Conservation (phyloP, 2,329 filamentous ascomycete species). For the Exophiala spinifera region DNA sequence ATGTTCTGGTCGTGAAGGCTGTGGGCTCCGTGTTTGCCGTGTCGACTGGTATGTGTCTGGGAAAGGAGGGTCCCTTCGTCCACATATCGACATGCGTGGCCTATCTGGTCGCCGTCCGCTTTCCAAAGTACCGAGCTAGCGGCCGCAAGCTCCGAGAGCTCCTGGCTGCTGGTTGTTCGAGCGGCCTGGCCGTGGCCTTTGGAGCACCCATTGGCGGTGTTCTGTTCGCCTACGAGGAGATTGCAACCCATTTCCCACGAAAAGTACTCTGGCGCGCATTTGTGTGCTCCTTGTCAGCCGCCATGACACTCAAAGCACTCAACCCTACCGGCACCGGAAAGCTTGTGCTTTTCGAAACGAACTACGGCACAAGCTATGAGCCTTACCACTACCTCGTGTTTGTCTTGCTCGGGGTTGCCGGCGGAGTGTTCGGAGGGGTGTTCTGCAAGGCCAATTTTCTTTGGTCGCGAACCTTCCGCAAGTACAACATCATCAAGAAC, state of each 20-base stretch:
- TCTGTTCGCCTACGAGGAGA: constrained; percentile 60
- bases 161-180: constrained; percentile 55
- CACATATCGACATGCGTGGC: constrained; percentile 60
- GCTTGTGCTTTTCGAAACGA: constrained; percentile 59
- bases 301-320: constrained; percentile 55
- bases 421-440: constrained; percentile 58
- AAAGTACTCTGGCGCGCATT: not conserved
- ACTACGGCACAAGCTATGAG: constrained; percentile 57
- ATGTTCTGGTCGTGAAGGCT: constrained; percentile 56
- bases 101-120: constrained; percentile 50
- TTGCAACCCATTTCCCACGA: constrained; percentile 58
- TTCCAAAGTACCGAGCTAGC: constrained; percentile 58
- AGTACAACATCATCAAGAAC: constrained; percentile 51
- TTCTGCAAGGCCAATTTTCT: constrained; percentile 59
- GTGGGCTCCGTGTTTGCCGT: constrained; percentile 59
- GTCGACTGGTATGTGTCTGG: constrained; percentile 58
- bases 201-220: constrained; percentile 62
- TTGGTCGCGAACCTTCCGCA: constrained; percentile 56
- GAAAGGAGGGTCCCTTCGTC: constrained; percentile 62
- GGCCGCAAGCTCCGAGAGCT: constrained; percentile 52
- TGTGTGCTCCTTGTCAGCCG: constrained; percentile 45
- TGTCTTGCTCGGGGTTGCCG: constrained; percentile 53
- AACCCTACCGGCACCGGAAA: constrained; percentile 61
- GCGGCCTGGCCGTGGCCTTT: constrained; percentile 59
- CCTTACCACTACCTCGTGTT: constrained; percentile 57